Base-by-base conservation (phyloP, 2,329 filamentous ascomycete species). In the Beauveria sp. region DNA sequence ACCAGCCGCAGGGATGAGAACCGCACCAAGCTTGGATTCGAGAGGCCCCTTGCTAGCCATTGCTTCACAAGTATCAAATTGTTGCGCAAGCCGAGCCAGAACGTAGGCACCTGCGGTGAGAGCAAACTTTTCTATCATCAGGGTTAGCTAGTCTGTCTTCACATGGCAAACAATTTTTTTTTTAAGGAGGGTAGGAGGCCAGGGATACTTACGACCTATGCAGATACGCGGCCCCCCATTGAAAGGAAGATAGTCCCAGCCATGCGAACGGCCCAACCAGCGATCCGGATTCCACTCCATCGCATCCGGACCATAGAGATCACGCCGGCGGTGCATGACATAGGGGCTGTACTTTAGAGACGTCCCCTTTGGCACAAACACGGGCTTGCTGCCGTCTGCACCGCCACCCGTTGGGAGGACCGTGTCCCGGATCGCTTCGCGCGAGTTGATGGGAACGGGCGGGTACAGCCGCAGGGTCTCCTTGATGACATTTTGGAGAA, bases 181-280 rank as follows among this genome's bases (percentile, higher is more conserved):
- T 1, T 14, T 1, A 34, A 34, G 4, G 3, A n/a, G 18, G 40
- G 10, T n/a, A 43, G 1, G 46, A 49, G 14, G 14, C n/a, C 26
- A n/a, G 38, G 38, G 12, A 18, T 22, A 56, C 53, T 46, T 43
- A 56, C 53, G 59, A 28, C 59, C 59, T 6, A 61, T 61, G 51
- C 64, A 65, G 16, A 71, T 73, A 54, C 74, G 68, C 22, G 74
- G 73, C 2, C 73, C 73, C 1, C 74, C 73, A 64, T 75, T 76
- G 63, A 76, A 76, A 6, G 73, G 73, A 2, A 75, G 63, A 56
- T 71, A 75, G 18, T 72, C 72, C 72, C 72, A 76, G 52, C 67
- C 68, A 65, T 6, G 69, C 65, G 38, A 67, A 66, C 70, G 68
- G 64, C 52, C 65, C 9, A 69, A 66, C 71, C 70, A 72, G n/a